phyloP scores from a whole-genome alignment of 345 rosid species.

The Citrus medica region DNA sequence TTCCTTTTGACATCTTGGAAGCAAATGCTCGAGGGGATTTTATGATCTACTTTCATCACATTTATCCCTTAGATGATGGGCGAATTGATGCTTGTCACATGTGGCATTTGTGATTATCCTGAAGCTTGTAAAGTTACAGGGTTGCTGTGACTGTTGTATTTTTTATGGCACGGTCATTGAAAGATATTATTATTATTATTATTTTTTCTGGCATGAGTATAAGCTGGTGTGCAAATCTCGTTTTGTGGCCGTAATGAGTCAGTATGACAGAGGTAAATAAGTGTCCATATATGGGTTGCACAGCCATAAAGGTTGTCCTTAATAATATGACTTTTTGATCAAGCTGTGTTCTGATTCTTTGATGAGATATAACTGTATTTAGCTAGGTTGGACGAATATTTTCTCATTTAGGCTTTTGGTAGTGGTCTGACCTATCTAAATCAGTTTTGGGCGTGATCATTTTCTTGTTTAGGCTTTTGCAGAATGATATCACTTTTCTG shows the following conservation, averaged over 20 bases:
- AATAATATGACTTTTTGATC: too few species aligned
- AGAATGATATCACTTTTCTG: not conserved
- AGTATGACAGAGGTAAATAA: not conserved
- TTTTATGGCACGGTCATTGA: not conserved
- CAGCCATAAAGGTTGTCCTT: too few species aligned
- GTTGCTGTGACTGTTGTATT: not conserved
- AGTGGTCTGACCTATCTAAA: not conserved
- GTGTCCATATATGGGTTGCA: too few species aligned
- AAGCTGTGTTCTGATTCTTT: too few species aligned
- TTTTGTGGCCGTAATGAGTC: not conserved
- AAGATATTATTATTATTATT: not conserved
- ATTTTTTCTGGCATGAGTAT: not conserved
- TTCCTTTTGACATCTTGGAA: not conserved
- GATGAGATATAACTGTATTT: not conserved
- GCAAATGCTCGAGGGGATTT: not conserved
- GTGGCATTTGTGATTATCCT: not conserved
- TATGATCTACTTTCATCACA: not conserved
- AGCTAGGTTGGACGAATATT: not conserved
- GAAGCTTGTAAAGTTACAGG: not conserved
- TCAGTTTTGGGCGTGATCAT: not conserved
- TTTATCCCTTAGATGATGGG: not conserved
- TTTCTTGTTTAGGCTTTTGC: not conserved
- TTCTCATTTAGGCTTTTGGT: not conserved
- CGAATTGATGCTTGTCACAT: not conserved
- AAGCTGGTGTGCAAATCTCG: not conserved